A percentile compares a stretch with the other conserved stretches of the same genome.
phyloP scores from a whole-genome alignment of 2,329 filamentous ascomycete species.

The Ambrosiella xylebori region DNA sequence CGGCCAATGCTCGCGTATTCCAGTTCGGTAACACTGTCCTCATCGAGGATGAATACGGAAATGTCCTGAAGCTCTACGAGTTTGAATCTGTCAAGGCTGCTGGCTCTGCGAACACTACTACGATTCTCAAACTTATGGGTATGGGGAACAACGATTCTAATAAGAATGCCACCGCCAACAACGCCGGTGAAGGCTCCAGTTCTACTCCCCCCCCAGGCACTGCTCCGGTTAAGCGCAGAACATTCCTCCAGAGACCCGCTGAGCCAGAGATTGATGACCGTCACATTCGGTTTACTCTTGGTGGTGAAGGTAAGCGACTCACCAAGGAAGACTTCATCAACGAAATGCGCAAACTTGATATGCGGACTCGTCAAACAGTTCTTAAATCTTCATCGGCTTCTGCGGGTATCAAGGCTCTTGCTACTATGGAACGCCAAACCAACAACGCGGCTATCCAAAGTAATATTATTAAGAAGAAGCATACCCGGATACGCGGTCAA shows the following conservation, averaged over 20 bases:
- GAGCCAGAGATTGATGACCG: constrained; percentile 47
- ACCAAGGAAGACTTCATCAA: constrained; percentile 65
- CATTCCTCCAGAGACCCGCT: constrained; percentile 18
- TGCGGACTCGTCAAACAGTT: constrained; percentile 39
- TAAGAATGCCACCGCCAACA: background rate
- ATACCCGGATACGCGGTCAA: background rate
- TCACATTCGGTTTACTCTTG: constrained; percentile 60
- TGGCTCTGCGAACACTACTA: constrained; percentile 17
- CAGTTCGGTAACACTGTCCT: constrained; percentile 80
- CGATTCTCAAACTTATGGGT: constrained; percentile 36
- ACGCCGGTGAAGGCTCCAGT: constrained; percentile 15
- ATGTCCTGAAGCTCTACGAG: constrained; percentile 73
- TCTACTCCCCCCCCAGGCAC: constrained; percentile 15
- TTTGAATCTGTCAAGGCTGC: constrained; percentile 37
- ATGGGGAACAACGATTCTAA: constrained; percentile 21
- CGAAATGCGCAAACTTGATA: constrained; percentile 56
- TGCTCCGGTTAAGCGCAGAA: constrained; percentile 22
- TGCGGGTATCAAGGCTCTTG: constrained; percentile 25
- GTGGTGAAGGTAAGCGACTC: constrained; percentile 54
- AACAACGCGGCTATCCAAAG: background rate
- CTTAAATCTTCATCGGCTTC: constrained; percentile 34
- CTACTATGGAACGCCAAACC: constrained; percentile 23
- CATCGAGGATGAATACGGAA: constrained; percentile 71
- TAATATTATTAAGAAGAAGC: constrained; percentile 1
- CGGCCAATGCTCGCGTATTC: constrained; percentile 65